Evolutionary conservation across 2,329 filamentous ascomycete species (phyloP), one percentile per base, ranked within the genome.

Genomic region (Magnaporthiopsis incrustans): DNA sequence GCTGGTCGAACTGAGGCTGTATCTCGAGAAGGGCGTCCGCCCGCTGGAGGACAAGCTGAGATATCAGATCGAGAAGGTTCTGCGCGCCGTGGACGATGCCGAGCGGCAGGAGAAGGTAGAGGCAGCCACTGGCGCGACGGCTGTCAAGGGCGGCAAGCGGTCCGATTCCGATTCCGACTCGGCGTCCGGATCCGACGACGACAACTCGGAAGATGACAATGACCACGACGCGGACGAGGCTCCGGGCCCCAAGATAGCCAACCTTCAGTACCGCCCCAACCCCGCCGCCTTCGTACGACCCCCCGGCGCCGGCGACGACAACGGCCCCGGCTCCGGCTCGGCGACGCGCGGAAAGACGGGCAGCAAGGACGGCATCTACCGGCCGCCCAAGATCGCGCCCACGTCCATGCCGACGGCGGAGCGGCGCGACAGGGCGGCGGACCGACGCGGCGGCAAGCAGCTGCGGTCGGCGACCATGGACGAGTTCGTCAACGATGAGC

Each of bases 61-160:
- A 69, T 99, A 97, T 77, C 93, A 97, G 74, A 92, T 99, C 71
- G 94, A 98, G 76, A 95, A 96, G 73, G 92, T 97, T 32, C 82
- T 99, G 26, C 89, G 92, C 67, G 91, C 92, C 0, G 92, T 92
- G 50, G 90, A 96, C 66, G 89, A 94, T 69, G 83, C 85, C 4
- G 83, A 88, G 67, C 79, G 84, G 44, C 73, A 72, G 6, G 74
- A 76, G 8, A 73, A 76, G 60, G 76, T 71, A 4, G 71, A 74
- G 61, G 72, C 71, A 3, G 76, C 74, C 60, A 76, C 71, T 6
- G 71, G 73, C 60, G 71, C 71, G 3, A 75, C 75, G 4, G 70
- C 70, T 2, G 70, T 73, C 15, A 77, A 77, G 59, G 72, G 73
- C 2, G 74, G 68, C 56, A 69, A 27, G 14, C n/a, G 65, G 35